These are phyloP conservation scores for Hippophae rhamnoides DNA, from an alignment of 306 rosid species.

Conservation along the genomic window DNA sequence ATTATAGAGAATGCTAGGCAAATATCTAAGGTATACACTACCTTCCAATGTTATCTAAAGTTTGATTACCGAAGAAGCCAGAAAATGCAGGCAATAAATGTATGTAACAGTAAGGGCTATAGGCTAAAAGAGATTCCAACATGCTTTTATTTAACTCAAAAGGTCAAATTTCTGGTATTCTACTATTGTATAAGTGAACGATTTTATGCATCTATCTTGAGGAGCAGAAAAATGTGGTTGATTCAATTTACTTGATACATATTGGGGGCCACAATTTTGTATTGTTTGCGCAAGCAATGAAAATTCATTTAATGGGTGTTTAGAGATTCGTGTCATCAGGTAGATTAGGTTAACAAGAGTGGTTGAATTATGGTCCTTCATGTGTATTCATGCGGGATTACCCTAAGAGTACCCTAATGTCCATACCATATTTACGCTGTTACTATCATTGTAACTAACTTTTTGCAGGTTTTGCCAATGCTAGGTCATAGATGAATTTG, in stretches of 20 bases:
- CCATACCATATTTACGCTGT: constrained; percentile 19
- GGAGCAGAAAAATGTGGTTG: background rate
- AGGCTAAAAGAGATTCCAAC: background rate
- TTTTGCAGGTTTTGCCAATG: constrained; percentile 56
- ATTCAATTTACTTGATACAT: background rate
- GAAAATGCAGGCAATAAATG: background rate
- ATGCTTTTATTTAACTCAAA: background rate
- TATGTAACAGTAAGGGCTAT: no score
- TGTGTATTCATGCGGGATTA: constrained; percentile 35
- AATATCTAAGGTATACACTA: constrained; percentile 49
- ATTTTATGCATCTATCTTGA: constrained; percentile 7
- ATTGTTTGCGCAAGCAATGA: constrained; percentile 22
- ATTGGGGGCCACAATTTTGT: constrained; percentile 13
- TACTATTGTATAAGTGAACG: background rate
- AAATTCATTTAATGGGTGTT: constrained; percentile 23
- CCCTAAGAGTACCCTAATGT: constrained; percentile 20
- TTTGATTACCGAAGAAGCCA: constrained; percentile 11
- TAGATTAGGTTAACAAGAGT: constrained; percentile 40
- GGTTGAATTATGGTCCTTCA: constrained; percentile 42
- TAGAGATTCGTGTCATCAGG: constrained; percentile 27
- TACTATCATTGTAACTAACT: constrained; percentile 39
- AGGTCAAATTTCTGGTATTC: background rate
- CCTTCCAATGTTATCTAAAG: constrained; percentile 11
- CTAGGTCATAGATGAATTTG: constrained; percentile 71
- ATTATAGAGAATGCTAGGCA: constrained; percentile 63